Conservation (phyloP, 2,329 filamentous ascomycete genomes). For the Aspergillus melleus region DNA sequence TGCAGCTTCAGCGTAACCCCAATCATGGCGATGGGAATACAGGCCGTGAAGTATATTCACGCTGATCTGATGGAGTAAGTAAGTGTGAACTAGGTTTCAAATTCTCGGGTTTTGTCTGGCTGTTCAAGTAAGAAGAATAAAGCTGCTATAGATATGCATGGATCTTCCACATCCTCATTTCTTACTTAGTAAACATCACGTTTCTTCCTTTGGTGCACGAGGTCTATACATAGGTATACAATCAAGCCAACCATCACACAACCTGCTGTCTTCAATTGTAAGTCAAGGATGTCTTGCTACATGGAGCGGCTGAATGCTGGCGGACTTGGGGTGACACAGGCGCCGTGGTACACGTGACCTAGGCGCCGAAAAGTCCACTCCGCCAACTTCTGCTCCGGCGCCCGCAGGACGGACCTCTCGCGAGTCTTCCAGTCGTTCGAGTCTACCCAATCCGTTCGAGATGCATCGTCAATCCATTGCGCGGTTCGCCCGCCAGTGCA, state of each 20-base stretch:
- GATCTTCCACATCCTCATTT: neutral
- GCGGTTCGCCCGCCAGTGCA: conserved; percentile 35
- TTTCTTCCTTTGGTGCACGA: neutral
- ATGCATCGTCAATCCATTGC: conserved; percentile 41
- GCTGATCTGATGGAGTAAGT: neutral
- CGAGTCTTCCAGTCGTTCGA: conserved; percentile 5
- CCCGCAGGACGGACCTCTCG: conserved; percentile 23
- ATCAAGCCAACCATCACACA: neutral
- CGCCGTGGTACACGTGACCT: conserved; percentile 24
- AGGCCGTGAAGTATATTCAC: neutral
- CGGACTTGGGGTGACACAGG: neutral
- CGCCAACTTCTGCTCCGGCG: conserved; percentile 16
- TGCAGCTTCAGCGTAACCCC: neutral
- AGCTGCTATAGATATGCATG: neutral
- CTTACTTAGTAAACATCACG: neutral
- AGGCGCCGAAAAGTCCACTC: conserved; percentile 19
- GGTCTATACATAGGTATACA: neutral
- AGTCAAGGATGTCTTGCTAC: neutral
- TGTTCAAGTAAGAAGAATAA: neutral
- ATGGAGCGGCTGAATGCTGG: neutral
- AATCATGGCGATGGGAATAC: neutral
- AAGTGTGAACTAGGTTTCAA: neutral
- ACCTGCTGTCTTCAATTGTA: neutral
- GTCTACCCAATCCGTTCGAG: conserved; percentile 16
- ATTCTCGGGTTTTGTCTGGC: neutral